Percentiles rank a stretch among this genome's conserved stretches.
These are phyloP conservation scores for Umbelopsis vinacea DNA, from an alignment of 192 early-diverging fungal genomes.

Conservation along the genomic window DNA sequence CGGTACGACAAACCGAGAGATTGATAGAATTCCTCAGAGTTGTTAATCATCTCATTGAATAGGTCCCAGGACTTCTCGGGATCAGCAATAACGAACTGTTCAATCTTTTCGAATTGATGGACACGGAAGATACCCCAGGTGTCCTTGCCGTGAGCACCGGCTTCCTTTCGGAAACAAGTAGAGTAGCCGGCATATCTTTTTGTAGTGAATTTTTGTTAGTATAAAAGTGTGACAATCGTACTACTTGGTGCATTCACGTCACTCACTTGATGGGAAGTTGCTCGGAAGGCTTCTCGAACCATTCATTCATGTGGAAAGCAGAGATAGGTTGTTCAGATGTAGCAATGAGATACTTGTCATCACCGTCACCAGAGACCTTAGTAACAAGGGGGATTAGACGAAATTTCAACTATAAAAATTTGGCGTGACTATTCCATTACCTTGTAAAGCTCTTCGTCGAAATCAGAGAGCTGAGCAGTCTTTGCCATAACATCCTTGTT, in stretches of 20 bases:
- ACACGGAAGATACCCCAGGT: conserved; percentile 99
- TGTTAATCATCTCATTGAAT: conserved; percentile 94
- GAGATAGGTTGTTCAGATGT: conserved; percentile 99
- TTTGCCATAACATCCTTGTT: conserved; percentile 95
- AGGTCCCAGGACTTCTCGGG: conserved; percentile 99
- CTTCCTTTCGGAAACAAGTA: conserved; percentile 99
- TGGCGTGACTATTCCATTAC: conserved; percentile 24
- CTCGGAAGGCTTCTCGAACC: conserved; percentile 90
- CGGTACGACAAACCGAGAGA: conserved; percentile 93
- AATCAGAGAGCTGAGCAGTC: conserved; percentile 97
- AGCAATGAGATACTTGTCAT: conserved; percentile 97
- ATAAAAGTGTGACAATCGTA: background rate
- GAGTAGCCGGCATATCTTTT: conserved; percentile 89
- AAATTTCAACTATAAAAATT: background rate
- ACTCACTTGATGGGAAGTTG: conserved; percentile 85
- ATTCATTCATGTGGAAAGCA: conserved; percentile 94
- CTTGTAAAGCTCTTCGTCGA: conserved; percentile 99
- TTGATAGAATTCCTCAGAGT: conserved; percentile 95
- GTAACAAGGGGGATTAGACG: background rate
- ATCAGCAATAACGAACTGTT: conserved; percentile 96
- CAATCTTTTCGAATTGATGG: conserved; percentile 99
- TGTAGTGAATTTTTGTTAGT: background rate
- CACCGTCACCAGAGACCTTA: conserved; percentile 71
- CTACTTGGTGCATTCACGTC: background rate
- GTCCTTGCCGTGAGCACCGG: conserved; percentile 95